Evolutionary conservation across 1,139 yeast genomes (phyloP), one percentile per base, ranked within the genome.

Genomic region (Candida anutae): DNA sequence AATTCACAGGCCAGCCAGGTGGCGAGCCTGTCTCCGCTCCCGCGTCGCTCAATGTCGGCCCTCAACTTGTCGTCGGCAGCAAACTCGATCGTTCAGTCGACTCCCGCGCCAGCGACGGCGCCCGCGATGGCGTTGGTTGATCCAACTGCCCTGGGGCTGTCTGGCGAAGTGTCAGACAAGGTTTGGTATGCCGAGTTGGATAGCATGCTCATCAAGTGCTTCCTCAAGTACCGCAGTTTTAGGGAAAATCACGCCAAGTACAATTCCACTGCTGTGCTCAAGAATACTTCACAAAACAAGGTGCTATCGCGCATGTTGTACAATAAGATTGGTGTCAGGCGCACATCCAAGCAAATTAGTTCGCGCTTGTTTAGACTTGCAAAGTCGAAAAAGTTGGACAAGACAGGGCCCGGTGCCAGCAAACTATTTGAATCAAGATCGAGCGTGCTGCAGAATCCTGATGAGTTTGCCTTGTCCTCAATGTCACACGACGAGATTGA

Each of bases 271-370:
- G 27, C 33, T 6, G 42, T 53, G 12, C 45, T 60, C 32, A 57
- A 58, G 29, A 53, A 50, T 30, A 50, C 62, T 4, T 35, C 67
- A 10, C 69, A 62, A 35, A 63, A 64, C 39, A 63, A 61, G 33
- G 55, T 63, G 4, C 42, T 65, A 29, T 58, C 69, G 8, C 43
- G 68, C 30, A 62, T 65, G 70, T 31, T 65, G 22, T 47, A 46
- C 23, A 58, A 57, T 35, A 60, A 55, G 36, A 54, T 67, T 8
- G 65, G 65, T 2, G 40, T 57, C 1, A 40, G 49, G 27, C 48
- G 69, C 29, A 50, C 65, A 2, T 53, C 68, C 3, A 61, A 62
- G 34, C 70, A 64, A 37, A 57, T 64, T 22, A 58, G 67, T 4
- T 53, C 65, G 6, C 31, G 54, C 14, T 32, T 49, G 18, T 38